These are phyloP conservation scores for Suillus brevipes DNA, from an alignment of 768 basidiomycete genomes.

Conservation along the genomic window DNA sequence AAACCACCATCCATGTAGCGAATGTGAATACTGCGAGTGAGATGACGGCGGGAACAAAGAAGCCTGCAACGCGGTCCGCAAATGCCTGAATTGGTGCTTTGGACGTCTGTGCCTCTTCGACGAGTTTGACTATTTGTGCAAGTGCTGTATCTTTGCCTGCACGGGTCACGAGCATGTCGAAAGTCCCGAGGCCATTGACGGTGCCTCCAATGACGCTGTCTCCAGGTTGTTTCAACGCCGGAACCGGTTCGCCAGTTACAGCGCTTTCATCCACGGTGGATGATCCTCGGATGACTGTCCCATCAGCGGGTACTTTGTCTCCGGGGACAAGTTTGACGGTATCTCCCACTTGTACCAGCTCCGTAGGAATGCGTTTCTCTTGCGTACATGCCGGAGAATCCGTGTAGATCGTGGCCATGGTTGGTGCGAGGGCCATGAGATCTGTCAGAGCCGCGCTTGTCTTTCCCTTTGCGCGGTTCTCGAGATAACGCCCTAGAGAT, in stretches of 20 bases:
- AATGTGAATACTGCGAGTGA: slow-evolving; percentile 81
- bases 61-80: slow-evolving; percentile 91
- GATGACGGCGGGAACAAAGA: slow-evolving; percentile 93
- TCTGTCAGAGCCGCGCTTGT: slow-evolving; percentile 96
- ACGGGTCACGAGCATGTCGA: slow-evolving; percentile 93
- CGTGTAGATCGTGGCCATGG: slow-evolving; percentile 94
- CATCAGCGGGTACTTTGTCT: slow-evolving; percentile 95
- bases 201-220: slow-evolving; percentile 95
- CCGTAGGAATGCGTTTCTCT: slow-evolving; percentile 91
- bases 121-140: slow-evolving; percentile 93
- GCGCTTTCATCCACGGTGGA: slow-evolving; percentile 95
- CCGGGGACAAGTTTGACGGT: slow-evolving; percentile 93
- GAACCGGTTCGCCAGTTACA: slow-evolving; percentile 91
- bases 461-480: slow-evolving; percentile 96
- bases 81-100: slow-evolving; percentile 99
- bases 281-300: slow-evolving; percentile 81
- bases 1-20: slow-evolving; percentile 76
- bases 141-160: slow-evolving; percentile 97
- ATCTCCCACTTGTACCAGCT: slow-evolving; percentile 93
- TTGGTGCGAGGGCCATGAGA: slow-evolving; percentile 91
- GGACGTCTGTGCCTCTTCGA: slow-evolving; percentile 96
- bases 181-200: slow-evolving; percentile 94
- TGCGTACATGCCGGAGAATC: slow-evolving; percentile 76
- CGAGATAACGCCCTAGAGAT: slow-evolving; percentile 91
- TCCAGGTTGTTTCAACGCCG: slow-evolving; percentile 80